These are phyloP conservation scores for Trichoderma gamsii DNA, from an alignment of 495 filamentous ascomycete species.

Conservation along the genomic window DNA sequence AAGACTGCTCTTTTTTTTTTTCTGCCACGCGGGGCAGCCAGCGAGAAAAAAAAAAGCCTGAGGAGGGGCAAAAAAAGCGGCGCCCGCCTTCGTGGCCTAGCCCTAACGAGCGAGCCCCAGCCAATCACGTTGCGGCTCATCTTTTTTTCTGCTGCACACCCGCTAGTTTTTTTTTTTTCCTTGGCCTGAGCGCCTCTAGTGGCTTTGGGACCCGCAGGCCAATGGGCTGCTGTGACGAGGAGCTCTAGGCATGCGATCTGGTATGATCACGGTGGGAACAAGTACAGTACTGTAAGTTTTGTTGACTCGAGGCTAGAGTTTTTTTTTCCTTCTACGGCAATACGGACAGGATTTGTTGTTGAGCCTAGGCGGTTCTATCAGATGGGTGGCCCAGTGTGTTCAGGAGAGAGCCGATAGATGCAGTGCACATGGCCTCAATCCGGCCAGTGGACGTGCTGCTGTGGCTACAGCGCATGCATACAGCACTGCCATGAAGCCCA, in stretches of 20 bases:
- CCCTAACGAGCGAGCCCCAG: neutral
- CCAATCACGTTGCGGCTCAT: neutral
- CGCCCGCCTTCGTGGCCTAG: neutral
- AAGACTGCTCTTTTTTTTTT: neutral
- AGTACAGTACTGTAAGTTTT: neutral
- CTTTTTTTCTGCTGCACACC: neutral
- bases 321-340: too few relatives aligned
- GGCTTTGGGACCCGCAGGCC: neutral
- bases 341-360: too few relatives aligned
- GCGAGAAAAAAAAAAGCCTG: neutral
- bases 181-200: neutral
- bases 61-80: slow-evolving; percentile 12
- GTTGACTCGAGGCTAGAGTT: too few relatives aligned
- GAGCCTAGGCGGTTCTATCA: too few relatives aligned
- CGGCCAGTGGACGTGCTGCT: too few relatives aligned
- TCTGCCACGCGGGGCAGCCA: slow-evolving; percentile 5
- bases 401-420: too few relatives aligned
- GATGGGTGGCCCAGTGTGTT: too few relatives aligned
- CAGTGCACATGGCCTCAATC: too few relatives aligned
- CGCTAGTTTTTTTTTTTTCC: slow-evolving; percentile 10
- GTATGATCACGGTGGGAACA: neutral
- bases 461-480: too few relatives aligned
- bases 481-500: too few relatives aligned
- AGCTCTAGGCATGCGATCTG: slow-evolving; percentile 3
- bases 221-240: neutral